Evolutionary conservation across 2,329 filamentous ascomycete species (phyloP), one percentile per base, ranked within the genome.

Genomic region (Pseudogymnoascus sp.): DNA sequence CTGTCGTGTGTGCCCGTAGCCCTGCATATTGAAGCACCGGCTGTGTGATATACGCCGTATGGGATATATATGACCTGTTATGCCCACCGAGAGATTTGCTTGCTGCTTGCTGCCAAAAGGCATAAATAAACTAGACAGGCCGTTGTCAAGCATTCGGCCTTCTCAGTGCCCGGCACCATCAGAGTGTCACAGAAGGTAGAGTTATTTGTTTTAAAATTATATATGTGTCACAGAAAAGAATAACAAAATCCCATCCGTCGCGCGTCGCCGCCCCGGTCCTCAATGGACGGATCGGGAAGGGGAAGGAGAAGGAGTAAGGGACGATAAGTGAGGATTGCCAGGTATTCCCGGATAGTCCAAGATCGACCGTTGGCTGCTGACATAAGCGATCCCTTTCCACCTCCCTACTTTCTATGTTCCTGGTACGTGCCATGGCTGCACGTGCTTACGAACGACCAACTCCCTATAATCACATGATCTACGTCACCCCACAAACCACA

Each of bases 221-320:
- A 50, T 50, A 50, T 50, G 43, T 50, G 43, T 50, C 43, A 50
- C 14, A 28, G 22, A 50, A 58, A 38, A 58, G 32, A 47, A 60
- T 37, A 57, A 61, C 60, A 37, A 63, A 65, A 18, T 62, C 25
- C 43, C 43, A 28, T 50, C 43, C 43, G n/a, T 50, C 43, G 43
- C 43, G 43, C 30, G 43, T 50, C 43, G 8, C 14, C n/a, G 14
- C 25, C 3, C 12, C 18, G 20, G 9, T 47, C 18, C 18, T 25
- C 6, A 47, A 47, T 47, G 25, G 41, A 25, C 25, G 20, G 5
- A 25, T 25, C 39, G 3, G 39, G 39, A 43, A 22, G 20, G 39
- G 12, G 11, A 25, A 47, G 41, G 41, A 47, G 41, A 25, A 47
- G 4, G 20, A 22, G 20, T 22, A 22, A 22, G 20, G 4, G 20